These are phyloP conservation scores for Lizanozyma gosingica DNA, from an alignment of 1,139 yeast genomes.

Conservation along the genomic window DNA sequence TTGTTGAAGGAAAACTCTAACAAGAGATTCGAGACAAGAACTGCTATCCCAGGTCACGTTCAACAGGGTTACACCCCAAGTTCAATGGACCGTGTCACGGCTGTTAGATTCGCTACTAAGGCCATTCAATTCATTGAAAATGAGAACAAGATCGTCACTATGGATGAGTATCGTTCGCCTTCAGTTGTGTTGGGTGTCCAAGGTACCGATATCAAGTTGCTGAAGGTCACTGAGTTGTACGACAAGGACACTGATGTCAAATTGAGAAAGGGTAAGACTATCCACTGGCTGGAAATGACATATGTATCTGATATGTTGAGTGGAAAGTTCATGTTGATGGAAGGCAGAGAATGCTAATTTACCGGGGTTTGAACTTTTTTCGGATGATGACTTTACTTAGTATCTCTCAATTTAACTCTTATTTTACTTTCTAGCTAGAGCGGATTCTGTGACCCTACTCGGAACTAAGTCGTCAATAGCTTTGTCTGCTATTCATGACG, in stretches of 20 bases:
- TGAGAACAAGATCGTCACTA: not conserved
- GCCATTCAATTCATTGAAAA: constrained; percentile 61
- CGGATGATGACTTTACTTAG: no score
- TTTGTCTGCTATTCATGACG: no score
- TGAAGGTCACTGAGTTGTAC: constrained; percentile 47
- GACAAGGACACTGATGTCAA: constrained; percentile 47
- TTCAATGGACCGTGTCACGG: constrained; percentile 67
- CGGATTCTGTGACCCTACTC: no score
- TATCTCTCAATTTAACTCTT: no score
- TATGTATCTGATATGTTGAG: constrained; percentile 60
- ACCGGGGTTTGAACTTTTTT: no score
- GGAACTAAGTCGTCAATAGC: no score
- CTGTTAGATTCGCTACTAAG: constrained; percentile 60
- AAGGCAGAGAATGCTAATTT: constrained; percentile 8
- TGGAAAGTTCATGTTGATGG: constrained; percentile 49
- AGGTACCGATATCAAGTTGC: constrained; percentile 54
- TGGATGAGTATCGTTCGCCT: constrained; percentile 8
- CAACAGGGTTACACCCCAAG: constrained; percentile 81
- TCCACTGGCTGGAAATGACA: constrained; percentile 61
- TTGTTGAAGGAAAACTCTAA: constrained; percentile 59
- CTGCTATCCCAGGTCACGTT: constrained; percentile 78
- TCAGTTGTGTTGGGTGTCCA: constrained; percentile 66
- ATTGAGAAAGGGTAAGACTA: constrained; percentile 55
- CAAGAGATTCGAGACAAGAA: constrained; percentile 63
- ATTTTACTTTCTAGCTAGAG: no score